Evolutionary conservation across 148 eudicot genomes (phyloP).

Genomic region (Linanthus parryae): DNA sequence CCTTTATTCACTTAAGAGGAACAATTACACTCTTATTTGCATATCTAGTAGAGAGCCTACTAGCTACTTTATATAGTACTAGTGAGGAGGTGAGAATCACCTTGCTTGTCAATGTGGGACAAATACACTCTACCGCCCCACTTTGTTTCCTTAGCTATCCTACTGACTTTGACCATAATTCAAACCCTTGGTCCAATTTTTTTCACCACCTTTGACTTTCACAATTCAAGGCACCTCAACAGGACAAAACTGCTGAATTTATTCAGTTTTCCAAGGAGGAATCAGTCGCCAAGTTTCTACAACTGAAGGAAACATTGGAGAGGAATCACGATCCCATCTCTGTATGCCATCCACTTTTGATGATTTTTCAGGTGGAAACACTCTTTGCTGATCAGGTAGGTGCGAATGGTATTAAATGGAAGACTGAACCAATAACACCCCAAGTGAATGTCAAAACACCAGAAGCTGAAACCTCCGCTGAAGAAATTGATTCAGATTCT

Average conservation of each 20-base stretch:
- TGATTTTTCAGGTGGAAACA: constrained; percentile 52
- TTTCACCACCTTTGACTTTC: no score
- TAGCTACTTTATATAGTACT: no score
- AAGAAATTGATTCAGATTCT: not conserved
- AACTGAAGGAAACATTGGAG: constrained; percentile 54
- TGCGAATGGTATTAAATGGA: constrained; percentile 46
- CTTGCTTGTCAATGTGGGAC: no score
- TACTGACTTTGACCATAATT: no score
- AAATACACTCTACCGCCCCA: no score
- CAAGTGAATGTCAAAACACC: constrained; percentile 1
- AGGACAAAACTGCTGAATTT: constrained; percentile 77
- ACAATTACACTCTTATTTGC: no score
- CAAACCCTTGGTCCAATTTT: no score
- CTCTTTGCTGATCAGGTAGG: constrained; percentile 65
- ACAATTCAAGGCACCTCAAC: no score
- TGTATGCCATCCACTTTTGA: constrained; percentile 68
- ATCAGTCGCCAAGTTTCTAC: constrained; percentile 50
- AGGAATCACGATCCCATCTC: constrained; percentile 50
- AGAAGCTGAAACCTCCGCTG: not conserved
- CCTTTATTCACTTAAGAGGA: no score
- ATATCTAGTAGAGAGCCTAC: no score
- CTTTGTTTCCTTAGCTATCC: no score
- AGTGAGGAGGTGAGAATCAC: no score
- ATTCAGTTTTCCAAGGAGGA: constrained; percentile 62
- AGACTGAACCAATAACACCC: constrained; percentile 22